Base-by-base conservation (phyloP, 192 early-diverging fungal species). In the Coemansia sp. region DNA sequence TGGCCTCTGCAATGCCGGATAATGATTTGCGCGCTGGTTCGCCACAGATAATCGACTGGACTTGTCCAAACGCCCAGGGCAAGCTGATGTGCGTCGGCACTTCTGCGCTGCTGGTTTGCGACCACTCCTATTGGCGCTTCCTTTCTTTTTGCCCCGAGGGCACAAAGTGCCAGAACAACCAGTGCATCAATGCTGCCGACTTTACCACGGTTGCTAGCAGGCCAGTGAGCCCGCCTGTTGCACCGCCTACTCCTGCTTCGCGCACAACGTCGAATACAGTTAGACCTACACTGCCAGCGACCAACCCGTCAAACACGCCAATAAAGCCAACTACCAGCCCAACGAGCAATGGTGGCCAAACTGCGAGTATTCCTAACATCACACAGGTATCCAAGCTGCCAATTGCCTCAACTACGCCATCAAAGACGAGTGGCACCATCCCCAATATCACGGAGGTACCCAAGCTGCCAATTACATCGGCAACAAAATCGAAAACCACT, bases 121-220 rank as follows among this genome's bases (percentile, higher is more conserved):
- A 18, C 34, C 34, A 36, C 36, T 35, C 17, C 1, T 19, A 12
- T 5, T 36, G 53, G 18, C 10, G 17, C 18, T 9, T 55, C 53
- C 53, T 58, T 6, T 58, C 56, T 0, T 17, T 43, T 10, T 58
- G 56, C 12, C 56, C 56, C 26, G 27, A 58, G 14, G 56, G 56
- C 40, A 58, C 56, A 3, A 21, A 2, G 17, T 58, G 56, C 26
- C 9, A 29, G 15, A 35, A 41, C 8, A 42, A 35, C 33, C n/a
- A 14, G 17, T 56, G 56, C 26, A n/a, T 32, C 4, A 58, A 41
- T n/a, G 8, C 39, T 32, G 29, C 39, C 17, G 39, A 41, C n/a
- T 41, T 18, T 41, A 50, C 46, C 8, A 27, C 11, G 11, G 0
- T 21, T 3, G 43, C 24, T 50, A 19, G 8, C 0, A 8, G 14